These are phyloP conservation scores for Gynostemma pentaphyllum DNA, from an alignment of 306 rosid genomes.

Conservation along the genomic window DNA sequence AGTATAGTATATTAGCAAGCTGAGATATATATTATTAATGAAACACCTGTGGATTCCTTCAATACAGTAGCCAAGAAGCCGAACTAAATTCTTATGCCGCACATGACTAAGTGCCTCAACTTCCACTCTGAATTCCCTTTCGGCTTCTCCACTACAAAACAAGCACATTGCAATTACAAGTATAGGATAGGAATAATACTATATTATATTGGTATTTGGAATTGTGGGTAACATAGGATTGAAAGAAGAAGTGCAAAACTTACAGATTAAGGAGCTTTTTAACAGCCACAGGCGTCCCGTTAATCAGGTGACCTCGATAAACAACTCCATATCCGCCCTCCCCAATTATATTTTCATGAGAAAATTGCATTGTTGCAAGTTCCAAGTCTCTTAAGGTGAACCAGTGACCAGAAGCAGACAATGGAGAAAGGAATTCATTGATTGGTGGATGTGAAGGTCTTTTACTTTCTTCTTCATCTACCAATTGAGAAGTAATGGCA, in stretches of 20 bases:
- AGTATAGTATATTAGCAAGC: neutral
- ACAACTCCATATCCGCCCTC: slow-evolving; percentile 98
- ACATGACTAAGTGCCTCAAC: slow-evolving; percentile 97
- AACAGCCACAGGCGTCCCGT: slow-evolving; percentile 82
- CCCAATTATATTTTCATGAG: slow-evolving; percentile 72
- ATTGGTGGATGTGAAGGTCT: slow-evolving; percentile 42
- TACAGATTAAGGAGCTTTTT: slow-evolving; percentile 90
- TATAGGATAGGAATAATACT: neutral
- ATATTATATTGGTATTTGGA: neutral
- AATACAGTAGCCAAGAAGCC: slow-evolving; percentile 80
- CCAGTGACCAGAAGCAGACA: slow-evolving; percentile 98
- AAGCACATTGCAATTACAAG: neutral
- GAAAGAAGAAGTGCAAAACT: slow-evolving; percentile 20
- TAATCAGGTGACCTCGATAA: slow-evolving; percentile 59
- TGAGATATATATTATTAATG: neutral
- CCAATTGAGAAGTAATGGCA: too few species aligned
- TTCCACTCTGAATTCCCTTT: slow-evolving; percentile 90
- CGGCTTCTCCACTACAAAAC: slow-evolving; percentile 84
- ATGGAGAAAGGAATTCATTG: slow-evolving; percentile 50
- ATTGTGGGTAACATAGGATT: neutral
- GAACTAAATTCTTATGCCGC: slow-evolving; percentile 82
- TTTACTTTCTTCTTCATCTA: slow-evolving; percentile 63
- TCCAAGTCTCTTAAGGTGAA: slow-evolving; percentile 87
- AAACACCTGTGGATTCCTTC: slow-evolving; percentile 90
- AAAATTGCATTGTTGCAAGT: slow-evolving; percentile 72